Conservation (phyloP, 2,329 filamentous ascomycete species). For the Ploettnerulaceae sp. region DNA sequence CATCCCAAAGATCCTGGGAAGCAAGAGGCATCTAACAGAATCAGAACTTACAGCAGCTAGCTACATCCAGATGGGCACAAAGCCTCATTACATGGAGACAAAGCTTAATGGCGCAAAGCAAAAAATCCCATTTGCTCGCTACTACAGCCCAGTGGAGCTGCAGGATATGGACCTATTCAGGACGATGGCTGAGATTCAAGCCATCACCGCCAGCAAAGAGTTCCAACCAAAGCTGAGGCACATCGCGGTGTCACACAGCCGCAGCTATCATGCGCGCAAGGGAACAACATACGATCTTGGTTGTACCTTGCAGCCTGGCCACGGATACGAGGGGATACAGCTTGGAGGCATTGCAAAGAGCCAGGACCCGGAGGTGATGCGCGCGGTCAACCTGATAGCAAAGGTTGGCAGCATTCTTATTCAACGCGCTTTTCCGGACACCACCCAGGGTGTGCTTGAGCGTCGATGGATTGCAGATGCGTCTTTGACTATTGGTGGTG, state of each 20-base stretch:
- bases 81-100: conserved; percentile 1
- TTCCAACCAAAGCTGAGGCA: neutral
- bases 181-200: neutral
- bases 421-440: neutral
- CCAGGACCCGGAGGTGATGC: neutral
- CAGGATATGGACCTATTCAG: neutral
- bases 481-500: neutral
- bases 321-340: neutral
- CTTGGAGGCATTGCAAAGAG: conserved; percentile 1
- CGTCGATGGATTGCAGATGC: neutral
- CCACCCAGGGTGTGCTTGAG: neutral
- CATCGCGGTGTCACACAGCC: neutral
- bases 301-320: neutral
- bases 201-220: neutral
- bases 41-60: neutral
- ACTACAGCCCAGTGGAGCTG: neutral
- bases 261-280: neutral
- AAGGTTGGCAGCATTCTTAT: neutral
- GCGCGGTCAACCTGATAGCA: neutral
- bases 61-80: conserved; percentile 3
- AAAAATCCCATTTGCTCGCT: neutral
- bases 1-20: neutral
- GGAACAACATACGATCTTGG: neutral
- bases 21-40: neutral
- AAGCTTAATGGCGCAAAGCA: neutral